Evolutionary conservation across 352 stramenopile species (phyloP), one percentile per base, ranked within the genome.

Genomic region (Globisporangium yorkense): DNA sequence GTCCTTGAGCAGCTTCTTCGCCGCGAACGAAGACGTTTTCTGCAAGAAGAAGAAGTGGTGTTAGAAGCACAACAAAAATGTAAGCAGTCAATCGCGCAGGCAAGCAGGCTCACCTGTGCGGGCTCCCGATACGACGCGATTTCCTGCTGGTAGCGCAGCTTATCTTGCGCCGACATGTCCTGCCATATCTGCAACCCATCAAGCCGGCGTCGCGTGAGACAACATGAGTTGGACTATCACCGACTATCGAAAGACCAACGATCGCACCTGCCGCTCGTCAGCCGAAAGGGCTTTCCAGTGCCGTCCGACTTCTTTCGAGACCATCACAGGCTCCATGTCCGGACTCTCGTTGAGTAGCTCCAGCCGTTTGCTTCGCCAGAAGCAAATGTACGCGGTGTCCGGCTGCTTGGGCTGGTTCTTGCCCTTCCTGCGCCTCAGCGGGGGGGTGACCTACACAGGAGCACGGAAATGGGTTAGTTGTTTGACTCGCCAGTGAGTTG

Each of bases 361-460:
- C 21, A 56, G 61, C 4, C 77, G 66, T 37, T 61, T 69, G 39
- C 66, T 71, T 53, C 78, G 82, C 73, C 73, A 88, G 54, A 83
- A 88, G 59, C 70, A 88, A 51, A 80, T 86, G 50, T 88, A 88
- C 3, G 77, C 73, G 16, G 77, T 84, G 50, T 88, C 75, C 5
- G 75, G 75, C 41, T 77, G 75, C 12, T 74, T 73, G 15, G 75
- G 75, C 37, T 82, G 62, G 52, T 73, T 74, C 18, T 59, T 49
- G 13, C 65, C 52, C 54, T 83, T 82, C 59, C 67, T 71, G 16
- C 67, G 67, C 59, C 72, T 75, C 35, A 56, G 51, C 5, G 65
- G 62, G n/a, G 61, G 33, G 24, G n/a, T 39, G 6, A 59, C 31
- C 47, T 52, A 3, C 16, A 46, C 33, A n/a, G 15, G 20, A 10